Conservation (phyloP, 2,329 filamentous ascomycete genomes). For the Elsinoe ampelina region DNA sequence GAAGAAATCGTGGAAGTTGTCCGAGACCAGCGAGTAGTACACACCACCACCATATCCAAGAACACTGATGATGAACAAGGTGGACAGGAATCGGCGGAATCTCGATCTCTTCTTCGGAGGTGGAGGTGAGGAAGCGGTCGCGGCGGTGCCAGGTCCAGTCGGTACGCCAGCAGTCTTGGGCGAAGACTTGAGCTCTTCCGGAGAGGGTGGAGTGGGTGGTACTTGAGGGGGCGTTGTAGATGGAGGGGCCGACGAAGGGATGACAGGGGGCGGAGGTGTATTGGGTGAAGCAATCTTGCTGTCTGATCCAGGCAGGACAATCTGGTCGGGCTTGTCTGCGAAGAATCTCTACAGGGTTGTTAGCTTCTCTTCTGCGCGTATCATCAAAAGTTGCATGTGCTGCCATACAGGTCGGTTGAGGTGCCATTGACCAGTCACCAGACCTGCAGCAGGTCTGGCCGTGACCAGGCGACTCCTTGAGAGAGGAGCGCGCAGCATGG, state of each 20-base stretch:
- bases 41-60: slow-evolving; percentile 80
- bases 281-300: slow-evolving; percentile 22
- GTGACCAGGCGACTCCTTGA: slow-evolving; percentile 17
- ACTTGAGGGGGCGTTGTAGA: slow-evolving; percentile 16
- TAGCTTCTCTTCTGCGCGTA: slow-evolving; percentile 5
- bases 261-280: slow-evolving; percentile 23
- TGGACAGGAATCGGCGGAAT: slow-evolving; percentile 68
- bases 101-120: slow-evolving; percentile 56
- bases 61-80: slow-evolving; percentile 64
- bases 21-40: slow-evolving; percentile 84
- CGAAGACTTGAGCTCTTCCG: slow-evolving; percentile 13
- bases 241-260: neutral
- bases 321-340: slow-evolving; percentile 26
- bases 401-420: slow-evolving; percentile 16
- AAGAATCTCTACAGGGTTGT: slow-evolving; percentile 22
- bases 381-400: neutral
- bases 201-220: slow-evolving; percentile 21
- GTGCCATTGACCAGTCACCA: slow-evolving; percentile 16
- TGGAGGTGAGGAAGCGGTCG: slow-evolving; percentile 33
- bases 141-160: slow-evolving; percentile 35
- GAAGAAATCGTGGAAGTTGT: slow-evolving; percentile 99
- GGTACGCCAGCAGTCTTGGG: slow-evolving; percentile 18
- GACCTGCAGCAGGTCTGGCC: slow-evolving; percentile 7
- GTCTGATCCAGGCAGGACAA: slow-evolving; percentile 26
- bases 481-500: slow-evolving; percentile 19